Percentiles rank a stretch among this genome's conserved stretches.
phyloP scores from a whole-genome alignment of 2,329 filamentous ascomycete genomes.

The Penicillium sp. region DNA sequence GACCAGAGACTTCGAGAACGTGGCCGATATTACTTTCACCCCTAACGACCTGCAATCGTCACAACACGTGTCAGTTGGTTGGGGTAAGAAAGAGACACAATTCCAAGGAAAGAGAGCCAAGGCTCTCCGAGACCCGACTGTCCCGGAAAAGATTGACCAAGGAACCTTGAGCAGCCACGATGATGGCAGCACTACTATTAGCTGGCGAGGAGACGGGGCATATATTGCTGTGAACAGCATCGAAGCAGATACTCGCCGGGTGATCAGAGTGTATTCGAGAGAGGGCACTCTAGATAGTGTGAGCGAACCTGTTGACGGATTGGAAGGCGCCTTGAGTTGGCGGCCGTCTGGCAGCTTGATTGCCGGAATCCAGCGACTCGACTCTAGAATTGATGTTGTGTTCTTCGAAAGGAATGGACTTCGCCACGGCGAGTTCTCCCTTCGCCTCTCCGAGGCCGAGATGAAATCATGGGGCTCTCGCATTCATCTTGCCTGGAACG shows the following conservation, averaged over 20 bases:
- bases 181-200: constrained; percentile 69
- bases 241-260: constrained; percentile 67
- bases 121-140: constrained; percentile 86
- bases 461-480: constrained; percentile 54
- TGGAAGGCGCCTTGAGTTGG: constrained; percentile 90
- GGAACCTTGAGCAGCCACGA: constrained; percentile 74
- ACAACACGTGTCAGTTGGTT: constrained; percentile 92
- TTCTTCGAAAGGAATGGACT: constrained; percentile 98
- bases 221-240: constrained; percentile 83
- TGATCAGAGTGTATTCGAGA: constrained; percentile 85
- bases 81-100: constrained; percentile 97
- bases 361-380: constrained; percentile 74
- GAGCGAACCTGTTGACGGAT: constrained; percentile 87
- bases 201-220: constrained; percentile 91
- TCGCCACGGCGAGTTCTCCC: constrained; percentile 88
- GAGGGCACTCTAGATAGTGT: constrained; percentile 90
- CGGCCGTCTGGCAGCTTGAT: constrained; percentile 86
- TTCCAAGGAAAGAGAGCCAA: constrained; percentile 89
- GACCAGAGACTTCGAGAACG: constrained; percentile 84
- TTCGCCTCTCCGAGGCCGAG: constrained; percentile 65
- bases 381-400: constrained; percentile 71
- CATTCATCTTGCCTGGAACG: constrained; percentile 79
- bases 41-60: constrained; percentile 79
- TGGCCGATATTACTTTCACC: constrained; percentile 71
- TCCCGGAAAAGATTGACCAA: constrained; percentile 87